phyloP scores from a whole-genome alignment of 148 eudicot genomes.

The Chenopodium berlandieri region DNA sequence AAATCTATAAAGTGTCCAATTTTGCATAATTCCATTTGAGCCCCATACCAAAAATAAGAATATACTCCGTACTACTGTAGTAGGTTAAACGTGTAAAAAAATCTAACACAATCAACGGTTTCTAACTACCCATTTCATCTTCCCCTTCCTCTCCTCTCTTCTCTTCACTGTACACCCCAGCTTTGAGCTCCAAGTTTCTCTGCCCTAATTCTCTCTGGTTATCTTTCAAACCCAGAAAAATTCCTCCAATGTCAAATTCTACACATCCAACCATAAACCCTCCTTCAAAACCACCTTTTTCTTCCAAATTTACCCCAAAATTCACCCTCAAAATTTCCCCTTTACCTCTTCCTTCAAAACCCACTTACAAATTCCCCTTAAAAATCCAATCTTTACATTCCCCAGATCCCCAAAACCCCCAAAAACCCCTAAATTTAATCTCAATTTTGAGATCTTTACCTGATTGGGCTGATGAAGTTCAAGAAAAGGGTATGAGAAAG shows the following conservation, averaged over 20 bases:
- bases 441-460: slow-evolving; percentile 60
- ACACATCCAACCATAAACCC: slow-evolving; percentile 38
- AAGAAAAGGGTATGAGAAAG: slow-evolving; percentile 72
- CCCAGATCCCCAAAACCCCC: slow-evolving; percentile 29
- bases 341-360: slow-evolving; percentile 28
- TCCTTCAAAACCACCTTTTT: slow-evolving; percentile 32
- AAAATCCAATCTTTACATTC: slow-evolving; percentile 40
- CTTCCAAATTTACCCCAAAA: slow-evolving; percentile 42
- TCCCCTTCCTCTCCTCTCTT: neutral
- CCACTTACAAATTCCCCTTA: slow-evolving; percentile 28
- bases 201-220: slow-evolving; percentile 14
- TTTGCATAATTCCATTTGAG: too few relatives aligned
- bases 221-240: slow-evolving; percentile 27
- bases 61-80: neutral
- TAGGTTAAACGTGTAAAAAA: slow-evolving; percentile 41
- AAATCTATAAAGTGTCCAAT: too few relatives aligned
- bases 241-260: slow-evolving; percentile 49
- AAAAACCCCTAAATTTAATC: slow-evolving; percentile 31
- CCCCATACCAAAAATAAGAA: neutral
- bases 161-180: neutral
- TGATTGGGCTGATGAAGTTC: slow-evolving; percentile 70
- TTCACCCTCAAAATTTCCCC: slow-evolving; percentile 33
- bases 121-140: slow-evolving; percentile 32
- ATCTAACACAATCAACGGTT: slow-evolving; percentile 57
- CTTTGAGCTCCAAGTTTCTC: slow-evolving; percentile 8